Evolutionary conservation across 179 eudicot species (phyloP), one percentile per base, ranked within the genome.

Genomic region (Patellifolia procumbens): DNA sequence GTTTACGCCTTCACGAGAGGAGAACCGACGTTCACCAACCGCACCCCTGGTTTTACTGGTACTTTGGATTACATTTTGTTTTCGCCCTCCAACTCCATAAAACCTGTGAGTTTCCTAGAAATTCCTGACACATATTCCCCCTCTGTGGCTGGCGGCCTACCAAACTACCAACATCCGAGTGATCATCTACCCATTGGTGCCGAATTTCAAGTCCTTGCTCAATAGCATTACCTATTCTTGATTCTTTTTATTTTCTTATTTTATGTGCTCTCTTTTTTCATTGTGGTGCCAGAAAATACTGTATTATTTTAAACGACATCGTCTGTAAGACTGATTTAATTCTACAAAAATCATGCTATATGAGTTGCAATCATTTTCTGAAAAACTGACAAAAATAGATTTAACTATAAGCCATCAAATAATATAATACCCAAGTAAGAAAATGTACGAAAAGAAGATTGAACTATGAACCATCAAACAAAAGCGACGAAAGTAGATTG

Each of bases 121-220:
- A 85, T 93, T 52, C 92, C 98, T 32, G 89, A 81, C 17, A 74
- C 85, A 56, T 89, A 86, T 61, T 89, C 97, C 22, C 70, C 89
- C 37, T 95, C 95, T 48, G 83, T 89, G 2, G 71, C 37, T 19
- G 96, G 92, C 7, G 98, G 98, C 45, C 80, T 94, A 74, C 98
- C 98, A 45, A 92, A 92, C 77, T 85, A 86, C 79, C 83, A 88
- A 73, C 97, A 92, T 82, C 98, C 98, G 0, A 94, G 98, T 65
- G 98, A 94, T 80, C 98, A 94, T 81, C 89, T 92, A 24, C 97
- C 98, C 31, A 92, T 94, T 49, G 98, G 98, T 72, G 94, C 92
- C 39, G 96, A 92, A 81, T 92, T 94, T 83, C 91, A 85, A 85
- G 82, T 89, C 82, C 39, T 78, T 69, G 49, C 37, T 69, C 76